Base-by-base conservation (phyloP, 352 stramenopile species). In the Globisporangium irregulare region DNA sequence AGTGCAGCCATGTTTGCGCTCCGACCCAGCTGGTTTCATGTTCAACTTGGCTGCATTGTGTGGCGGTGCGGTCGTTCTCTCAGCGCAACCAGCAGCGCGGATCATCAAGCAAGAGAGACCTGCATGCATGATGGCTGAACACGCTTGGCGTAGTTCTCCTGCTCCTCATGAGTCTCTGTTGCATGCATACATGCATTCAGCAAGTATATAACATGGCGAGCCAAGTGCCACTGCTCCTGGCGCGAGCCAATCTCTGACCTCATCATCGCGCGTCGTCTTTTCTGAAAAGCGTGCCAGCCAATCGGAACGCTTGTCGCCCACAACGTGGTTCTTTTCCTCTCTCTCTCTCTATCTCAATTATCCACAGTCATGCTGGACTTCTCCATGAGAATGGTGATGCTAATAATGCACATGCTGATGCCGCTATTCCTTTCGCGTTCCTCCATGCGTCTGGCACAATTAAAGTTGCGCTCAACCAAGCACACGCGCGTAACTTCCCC, bases 21-120 rank as follows among this genome's bases (percentile, higher is more conserved):
- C 41, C 1, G 41, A 51, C 43, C 12, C 55, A 61, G 55, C 55
- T 61, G 20, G 20, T 46, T 60, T 43, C 55, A 43, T 60, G 27
- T 60, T 61, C 55, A 61, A 46, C 55, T 29, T 46, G 55, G 29
- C 29, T 41, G 7, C 4, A 50, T 48, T n/a, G 38, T 48, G 38
- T 27, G 20, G 15, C 24, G 14, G 38, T 10, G 38, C 38, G 38
- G 12, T 46, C 2, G 29, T 32, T 4, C 29, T 1, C 29, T 32
- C 29, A 32, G 29, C 29, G 29, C 29, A 32, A 32, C 4, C 4
- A 32, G 29, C 29, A 32, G 29, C 29, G 29, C 29, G 29, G 29
- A 7, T 32, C 29, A 32, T 32, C 29, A 32, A 32, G 4, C 29
- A 32, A 32, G 32, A 38, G 32, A 38, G 32, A 38, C 32, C 8